These are phyloP conservation scores for Ogataea kodamae DNA, from an alignment of 805 yeast species.

Conservation along the genomic window DNA sequence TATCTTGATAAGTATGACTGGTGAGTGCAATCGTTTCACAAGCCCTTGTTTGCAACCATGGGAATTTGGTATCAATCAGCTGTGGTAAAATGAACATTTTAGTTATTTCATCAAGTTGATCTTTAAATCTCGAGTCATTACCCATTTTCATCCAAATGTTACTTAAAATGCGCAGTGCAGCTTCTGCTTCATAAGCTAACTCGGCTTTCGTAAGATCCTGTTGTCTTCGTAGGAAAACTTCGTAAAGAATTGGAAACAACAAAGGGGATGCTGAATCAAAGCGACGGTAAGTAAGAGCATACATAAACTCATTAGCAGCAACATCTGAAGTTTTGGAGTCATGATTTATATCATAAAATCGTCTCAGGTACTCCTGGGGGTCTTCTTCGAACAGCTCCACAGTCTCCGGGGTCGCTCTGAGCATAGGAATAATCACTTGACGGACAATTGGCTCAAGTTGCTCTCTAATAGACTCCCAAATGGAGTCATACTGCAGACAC, in stretches of 20 bases:
- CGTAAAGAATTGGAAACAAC: conserved; percentile 51
- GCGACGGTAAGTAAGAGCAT: conserved; percentile 13
- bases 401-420: conserved; percentile 65
- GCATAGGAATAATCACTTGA: conserved; percentile 71
- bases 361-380: conserved; percentile 83
- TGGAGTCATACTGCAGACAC: conserved; percentile 48
- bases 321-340: conserved; percentile 47
- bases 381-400: conserved; percentile 78
- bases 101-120: conserved; percentile 63
- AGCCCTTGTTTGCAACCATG: conserved; percentile 70
- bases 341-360: conserved; percentile 54
- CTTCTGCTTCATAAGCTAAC: conserved; percentile 60
- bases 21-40: conserved; percentile 49
- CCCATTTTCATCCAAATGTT: conserved; percentile 56
- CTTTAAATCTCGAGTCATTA: conserved; percentile 44
- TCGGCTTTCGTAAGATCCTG: conserved; percentile 34
- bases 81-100: conserved; percentile 63
- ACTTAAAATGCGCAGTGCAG: conserved; percentile 71
- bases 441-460: conserved; percentile 61
- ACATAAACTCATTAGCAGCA: conserved; percentile 45
- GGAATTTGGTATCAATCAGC: conserved; percentile 43
- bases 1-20: conserved; percentile 25
- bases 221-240: conserved; percentile 37
- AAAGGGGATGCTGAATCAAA: conserved; percentile 45
- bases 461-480: conserved; percentile 66